These are phyloP conservation scores for Purshia tridentata DNA, from an alignment of 306 rosid species.

Conservation along the genomic window DNA sequence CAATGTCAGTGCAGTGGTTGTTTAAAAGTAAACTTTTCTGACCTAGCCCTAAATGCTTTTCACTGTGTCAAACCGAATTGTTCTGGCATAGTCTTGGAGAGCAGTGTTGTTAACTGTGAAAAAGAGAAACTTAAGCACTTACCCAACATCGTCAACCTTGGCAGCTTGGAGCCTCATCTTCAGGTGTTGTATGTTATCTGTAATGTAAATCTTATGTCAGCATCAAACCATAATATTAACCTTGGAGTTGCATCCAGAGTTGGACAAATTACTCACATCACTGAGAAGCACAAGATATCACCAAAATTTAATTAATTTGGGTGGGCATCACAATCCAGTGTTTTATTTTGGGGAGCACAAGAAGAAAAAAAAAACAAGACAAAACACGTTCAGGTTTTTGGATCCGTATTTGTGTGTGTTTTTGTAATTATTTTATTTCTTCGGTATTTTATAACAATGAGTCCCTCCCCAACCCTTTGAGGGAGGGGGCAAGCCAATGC, in stretches of 20 bases:
- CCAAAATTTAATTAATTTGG: too few relatives aligned
- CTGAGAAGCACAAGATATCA: too few relatives aligned
- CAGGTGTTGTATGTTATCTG: conserved; percentile 34
- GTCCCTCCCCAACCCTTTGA: too few relatives aligned
- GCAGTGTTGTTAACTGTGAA: conserved; percentile 52
- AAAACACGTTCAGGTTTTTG: too few relatives aligned
- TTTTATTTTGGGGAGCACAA: too few relatives aligned
- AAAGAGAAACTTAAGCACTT: conserved; percentile 43
- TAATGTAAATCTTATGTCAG: neutral
- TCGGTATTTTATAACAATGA: too few relatives aligned
- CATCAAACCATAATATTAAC: conserved; percentile 1
- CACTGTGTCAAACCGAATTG: conserved; percentile 60
- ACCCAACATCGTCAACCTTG: conserved; percentile 21
- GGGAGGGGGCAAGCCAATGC: too few relatives aligned
- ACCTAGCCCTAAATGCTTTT: conserved; percentile 65
- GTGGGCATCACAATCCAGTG: too few relatives aligned
- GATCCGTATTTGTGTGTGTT: too few relatives aligned
- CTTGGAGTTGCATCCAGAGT: conserved; percentile 6
- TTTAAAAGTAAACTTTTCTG: conserved; percentile 59
- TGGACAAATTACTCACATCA: too few relatives aligned
- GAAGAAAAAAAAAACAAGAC: too few relatives aligned
- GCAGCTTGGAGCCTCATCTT: conserved; percentile 30
- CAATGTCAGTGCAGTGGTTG: conserved; percentile 73
- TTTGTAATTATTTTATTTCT: too few relatives aligned
- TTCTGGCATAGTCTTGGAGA: conserved; percentile 67